Evolutionary conservation across 2,329 filamentous ascomycete species (phyloP).

Genomic region (Colletotrichum euphorbiae): DNA sequence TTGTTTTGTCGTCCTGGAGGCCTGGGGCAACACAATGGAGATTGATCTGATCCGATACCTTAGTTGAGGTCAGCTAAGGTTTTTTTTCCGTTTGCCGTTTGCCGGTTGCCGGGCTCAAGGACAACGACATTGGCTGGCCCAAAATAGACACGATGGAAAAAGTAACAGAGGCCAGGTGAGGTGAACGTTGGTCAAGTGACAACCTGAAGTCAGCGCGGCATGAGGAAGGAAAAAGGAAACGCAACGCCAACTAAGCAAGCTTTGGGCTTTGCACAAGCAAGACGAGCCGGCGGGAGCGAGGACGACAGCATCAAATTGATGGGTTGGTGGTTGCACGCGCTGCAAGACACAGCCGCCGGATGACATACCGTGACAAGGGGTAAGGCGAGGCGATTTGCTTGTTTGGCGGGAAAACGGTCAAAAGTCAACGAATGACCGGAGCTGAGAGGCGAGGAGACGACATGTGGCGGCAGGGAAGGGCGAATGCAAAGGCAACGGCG

Average conservation of each 20-base stretch:
- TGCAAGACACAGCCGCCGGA: slow-evolving; percentile 32
- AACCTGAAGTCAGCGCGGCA: slow-evolving; percentile 13
- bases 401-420: slow-evolving; percentile 3
- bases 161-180: background rate
- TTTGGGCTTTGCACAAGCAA: slow-evolving; percentile 13
- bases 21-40: slow-evolving; percentile 6
- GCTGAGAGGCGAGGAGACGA: slow-evolving; percentile 16
- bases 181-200: slow-evolving; percentile 3
- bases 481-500: background rate
- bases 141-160: slow-evolving; percentile 21
- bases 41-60: slow-evolving; percentile 25
- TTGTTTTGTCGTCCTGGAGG: slow-evolving; percentile 15
- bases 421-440: slow-evolving; percentile 10
- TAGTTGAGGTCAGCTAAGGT: slow-evolving; percentile 26
- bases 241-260: background rate
- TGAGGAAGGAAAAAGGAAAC: background rate
- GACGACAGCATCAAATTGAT: slow-evolving; percentile 1
- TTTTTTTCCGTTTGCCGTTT: slow-evolving; percentile 28
- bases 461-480: slow-evolving; percentile 1
- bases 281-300: slow-evolving; percentile 5
- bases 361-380: slow-evolving; percentile 25
- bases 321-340: slow-evolving; percentile 7
- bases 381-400: background rate
- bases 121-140: slow-evolving; percentile 9
- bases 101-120: slow-evolving; percentile 26